Evolutionary conservation across 1,139 yeast genomes (phyloP), one percentile per base, ranked within the genome.

Genomic region (Arxiozyma bovina): DNA sequence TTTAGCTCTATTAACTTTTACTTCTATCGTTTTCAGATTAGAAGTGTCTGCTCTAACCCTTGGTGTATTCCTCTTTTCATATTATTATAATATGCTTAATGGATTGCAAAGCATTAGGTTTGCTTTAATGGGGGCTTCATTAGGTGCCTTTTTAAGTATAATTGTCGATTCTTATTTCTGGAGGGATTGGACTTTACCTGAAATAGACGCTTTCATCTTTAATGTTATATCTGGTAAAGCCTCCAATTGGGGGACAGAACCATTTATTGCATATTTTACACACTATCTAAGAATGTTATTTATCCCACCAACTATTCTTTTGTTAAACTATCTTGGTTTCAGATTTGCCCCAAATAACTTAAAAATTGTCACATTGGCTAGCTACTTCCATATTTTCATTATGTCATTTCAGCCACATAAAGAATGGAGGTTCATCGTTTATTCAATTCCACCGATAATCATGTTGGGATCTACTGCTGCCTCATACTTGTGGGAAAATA

Each of bases 361-460:
- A 50, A 73, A 73, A 27, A 64, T 77, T 4, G 61, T 77, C 15
- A 72, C 77, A 0, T 60, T 76, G 9, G 73, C 89, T 0, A 72
- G 86, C 0, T 43, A 82, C 3, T 53, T 80, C 12, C 91, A 74
- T 66, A 76, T 89, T 38, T 61, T 74, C 2, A 67, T 80, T 2
- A 78, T 90, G 78, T 90, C 97, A 0, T 68, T 85, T 54, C 95
- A 87, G 67, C 93, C 95, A 1, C 98, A 91, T 63, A 93, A 91
- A 68, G 98, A 93, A 73, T 89, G 96, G 96, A 78, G 98, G 61
- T 93, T 91, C 62, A 81, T 93, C 52, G 73, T 85, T 18, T 93
- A 91, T 66, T 74, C 82, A 0, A 72, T 85, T 12, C 97, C 98
- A 1, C 74, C 86, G 0, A 69, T 88, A 55, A 80, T 86, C 0